Percentiles rank a stretch among this genome's conserved stretches.
Conservation (phyloP, 495 filamentous ascomycete genomes). For the Rusavskia elegans region DNA sequence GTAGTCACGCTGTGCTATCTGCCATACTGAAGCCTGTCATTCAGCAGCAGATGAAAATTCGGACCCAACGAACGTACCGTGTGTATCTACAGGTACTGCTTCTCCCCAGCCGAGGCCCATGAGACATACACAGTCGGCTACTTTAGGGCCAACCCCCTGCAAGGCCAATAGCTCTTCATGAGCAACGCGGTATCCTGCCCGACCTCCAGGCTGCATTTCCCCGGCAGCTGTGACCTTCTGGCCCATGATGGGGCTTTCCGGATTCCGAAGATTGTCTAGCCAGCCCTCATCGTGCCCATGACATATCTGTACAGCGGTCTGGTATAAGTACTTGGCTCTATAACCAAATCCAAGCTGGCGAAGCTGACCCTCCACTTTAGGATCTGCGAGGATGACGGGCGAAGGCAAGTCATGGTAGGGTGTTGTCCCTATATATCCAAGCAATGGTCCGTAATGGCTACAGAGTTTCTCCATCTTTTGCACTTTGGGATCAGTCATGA, state of each 20-base stretch:
- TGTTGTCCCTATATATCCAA: conserved; percentile 52
- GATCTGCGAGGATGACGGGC: conserved; percentile 50
- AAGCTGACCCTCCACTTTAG: conserved; percentile 59
- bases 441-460: conserved; percentile 59
- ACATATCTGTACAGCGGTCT: conserved; percentile 63
- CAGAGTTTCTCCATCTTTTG: conserved; percentile 65
- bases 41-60: conserved; percentile 1
- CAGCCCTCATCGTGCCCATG: conserved; percentile 51
- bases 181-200: conserved; percentile 59
- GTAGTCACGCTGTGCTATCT: conserved; percentile 94
- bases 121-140: conserved; percentile 88
- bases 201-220: conserved; percentile 39
- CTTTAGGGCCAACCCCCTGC: conserved; percentile 87
- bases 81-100: conserved; percentile 88
- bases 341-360: conserved; percentile 87
- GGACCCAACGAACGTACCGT: conserved; percentile 34
- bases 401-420: conserved; percentile 78
- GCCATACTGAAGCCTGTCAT: conserved; percentile 50
- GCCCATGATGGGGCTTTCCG: conserved; percentile 49
- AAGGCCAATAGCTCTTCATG: conserved; percentile 66
- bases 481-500: neutral
- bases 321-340: conserved; percentile 75
- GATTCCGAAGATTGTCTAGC: conserved; percentile 62
- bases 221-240: conserved; percentile 23
- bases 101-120: conserved; percentile 98